Conservation (phyloP, 2,329 filamentous ascomycete species). For the Septoria linicola region DNA sequence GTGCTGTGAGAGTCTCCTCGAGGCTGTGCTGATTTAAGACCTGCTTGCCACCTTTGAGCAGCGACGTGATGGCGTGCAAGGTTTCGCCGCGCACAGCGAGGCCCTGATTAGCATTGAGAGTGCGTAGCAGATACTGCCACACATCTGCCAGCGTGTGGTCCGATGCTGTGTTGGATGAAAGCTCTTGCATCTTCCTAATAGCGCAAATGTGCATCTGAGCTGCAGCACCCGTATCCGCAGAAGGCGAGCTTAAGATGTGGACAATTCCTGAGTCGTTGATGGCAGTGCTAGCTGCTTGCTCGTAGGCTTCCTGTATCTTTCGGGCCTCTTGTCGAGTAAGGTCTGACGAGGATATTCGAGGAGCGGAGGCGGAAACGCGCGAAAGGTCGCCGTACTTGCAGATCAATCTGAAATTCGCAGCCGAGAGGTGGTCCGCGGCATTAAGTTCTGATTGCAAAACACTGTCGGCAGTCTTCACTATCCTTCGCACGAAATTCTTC, state of each 20-base stretch:
- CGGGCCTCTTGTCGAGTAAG: not conserved
- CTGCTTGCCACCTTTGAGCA: slow-evolving; percentile 35
- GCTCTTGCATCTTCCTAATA: not conserved
- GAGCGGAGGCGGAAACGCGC: not conserved
- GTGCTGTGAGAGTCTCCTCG: slow-evolving; percentile 42
- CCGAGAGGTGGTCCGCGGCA: not conserved
- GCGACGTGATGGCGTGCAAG: slow-evolving; percentile 22
- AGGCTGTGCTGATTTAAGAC: slow-evolving; percentile 47
- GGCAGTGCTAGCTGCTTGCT: not conserved
- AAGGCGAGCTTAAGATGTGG: not conserved
- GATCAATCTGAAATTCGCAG: slow-evolving; percentile 4
- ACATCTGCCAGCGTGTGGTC: not conserved
- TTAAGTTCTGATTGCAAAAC: not conserved
- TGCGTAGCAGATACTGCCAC: slow-evolving; percentile 11
- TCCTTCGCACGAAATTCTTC: not conserved
- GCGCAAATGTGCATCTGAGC: slow-evolving; percentile 1
- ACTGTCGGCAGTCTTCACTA: not conserved
- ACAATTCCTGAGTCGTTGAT: not conserved
- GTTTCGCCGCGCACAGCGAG: not conserved
- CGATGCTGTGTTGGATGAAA: not conserved
- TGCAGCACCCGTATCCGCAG: not conserved
- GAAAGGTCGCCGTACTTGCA: slow-evolving; percentile 1
- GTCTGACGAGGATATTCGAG: not conserved
- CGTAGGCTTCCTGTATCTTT: not conserved
- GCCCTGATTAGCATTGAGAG: not conserved